A percentile compares a stretch with the other conserved stretches of the same genome.
phyloP scores from a whole-genome alignment of 1,284 basidiomycete genomes.

The Melampsora larici-populina region DNA sequence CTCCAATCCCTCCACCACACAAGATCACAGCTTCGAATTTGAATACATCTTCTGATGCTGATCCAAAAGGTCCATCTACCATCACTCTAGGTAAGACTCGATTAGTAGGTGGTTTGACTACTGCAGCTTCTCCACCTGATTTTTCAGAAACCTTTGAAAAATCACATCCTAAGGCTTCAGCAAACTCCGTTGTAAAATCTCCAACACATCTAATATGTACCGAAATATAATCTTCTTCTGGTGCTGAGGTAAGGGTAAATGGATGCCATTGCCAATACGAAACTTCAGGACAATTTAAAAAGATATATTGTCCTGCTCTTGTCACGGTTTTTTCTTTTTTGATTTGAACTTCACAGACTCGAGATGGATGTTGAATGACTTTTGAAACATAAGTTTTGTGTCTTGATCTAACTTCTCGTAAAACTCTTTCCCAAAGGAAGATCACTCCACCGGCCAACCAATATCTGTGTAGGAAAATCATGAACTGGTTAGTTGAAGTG shows the following conservation, averaged over 20 bases:
- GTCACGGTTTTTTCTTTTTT: conserved; percentile 81
- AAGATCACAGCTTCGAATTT: conserved; percentile 54
- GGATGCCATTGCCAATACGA: conserved; percentile 93
- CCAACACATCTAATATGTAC: conserved; percentile 77
- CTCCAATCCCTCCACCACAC: conserved; percentile 70
- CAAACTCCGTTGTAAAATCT: conserved; percentile 75
- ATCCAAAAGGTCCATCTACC: conserved; percentile 59
- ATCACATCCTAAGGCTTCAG: conserved; percentile 76
- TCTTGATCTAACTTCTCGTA: conserved; percentile 79
- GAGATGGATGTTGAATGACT: conserved; percentile 85
- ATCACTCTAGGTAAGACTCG: conserved; percentile 76
- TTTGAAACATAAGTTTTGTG: conserved; percentile 85
- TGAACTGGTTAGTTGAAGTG: conserved; percentile 33
- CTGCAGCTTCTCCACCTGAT: conserved; percentile 56
- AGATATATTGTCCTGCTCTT: conserved; percentile 76
- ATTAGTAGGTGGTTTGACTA: conserved; percentile 64
- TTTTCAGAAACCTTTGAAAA: conserved; percentile 60
- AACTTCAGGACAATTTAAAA: conserved; percentile 72
- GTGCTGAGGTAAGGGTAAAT: conserved; percentile 77
- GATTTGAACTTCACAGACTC: conserved; percentile 85
- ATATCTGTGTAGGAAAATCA: conserved; percentile 60
- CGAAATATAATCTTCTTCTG: conserved; percentile 84
- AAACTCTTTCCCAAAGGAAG: conserved; percentile 76
- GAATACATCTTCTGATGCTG: conserved; percentile 75
- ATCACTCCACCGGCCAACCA: conserved; percentile 81